Percentiles rank a stretch among this genome's conserved stretches.
phyloP scores from a whole-genome alignment of 495 filamentous ascomycete genomes.

The Talaromyces liani region DNA sequence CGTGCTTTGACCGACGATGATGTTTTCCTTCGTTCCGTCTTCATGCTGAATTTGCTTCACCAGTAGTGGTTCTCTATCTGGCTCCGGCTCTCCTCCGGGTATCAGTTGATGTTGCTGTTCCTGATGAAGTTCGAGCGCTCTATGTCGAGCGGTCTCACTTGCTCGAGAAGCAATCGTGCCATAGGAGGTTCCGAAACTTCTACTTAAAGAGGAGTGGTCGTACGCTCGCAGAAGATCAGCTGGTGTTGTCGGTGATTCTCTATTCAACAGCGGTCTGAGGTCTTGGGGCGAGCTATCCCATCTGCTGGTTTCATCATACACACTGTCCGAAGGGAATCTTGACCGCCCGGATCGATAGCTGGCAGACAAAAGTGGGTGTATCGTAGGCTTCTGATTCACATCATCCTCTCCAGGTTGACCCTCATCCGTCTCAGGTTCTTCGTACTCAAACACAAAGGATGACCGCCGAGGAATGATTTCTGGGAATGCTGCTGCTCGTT shows the following conservation, averaged over 20 bases:
- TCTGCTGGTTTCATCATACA: background rate
- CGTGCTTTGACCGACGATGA: conserved; percentile 86
- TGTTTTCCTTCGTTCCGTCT: conserved; percentile 74
- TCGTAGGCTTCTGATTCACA: background rate
- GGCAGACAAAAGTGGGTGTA: background rate
- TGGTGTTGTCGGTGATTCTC: conserved; percentile 27
- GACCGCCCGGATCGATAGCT: background rate
- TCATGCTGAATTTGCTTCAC: conserved; percentile 80
- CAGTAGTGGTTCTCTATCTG: conserved; percentile 69
- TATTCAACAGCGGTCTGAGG: conserved; percentile 20
- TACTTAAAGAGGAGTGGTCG: conserved; percentile 55
- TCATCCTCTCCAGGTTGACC: background rate
- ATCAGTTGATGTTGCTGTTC: conserved; percentile 49
- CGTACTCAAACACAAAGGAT: conserved; percentile 55
- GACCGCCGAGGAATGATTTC: conserved; percentile 73
- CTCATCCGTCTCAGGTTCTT: conserved; percentile 11
- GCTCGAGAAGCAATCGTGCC: conserved; percentile 64
- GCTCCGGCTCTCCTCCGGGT: conserved; percentile 35
- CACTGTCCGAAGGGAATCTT: conserved; percentile 1
- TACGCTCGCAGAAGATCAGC: conserved; percentile 56
- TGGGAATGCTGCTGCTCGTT: conserved; percentile 78
- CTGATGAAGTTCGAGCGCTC: conserved; percentile 63
- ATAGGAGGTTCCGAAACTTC: conserved; percentile 70
- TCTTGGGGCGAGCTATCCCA: conserved; percentile 11
- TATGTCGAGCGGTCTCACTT: conserved; percentile 59